Percentiles rank a stretch among this genome's conserved stretches.
Conservation (phyloP, 75 land plant species). For the Larix kaempferi region DNA sequence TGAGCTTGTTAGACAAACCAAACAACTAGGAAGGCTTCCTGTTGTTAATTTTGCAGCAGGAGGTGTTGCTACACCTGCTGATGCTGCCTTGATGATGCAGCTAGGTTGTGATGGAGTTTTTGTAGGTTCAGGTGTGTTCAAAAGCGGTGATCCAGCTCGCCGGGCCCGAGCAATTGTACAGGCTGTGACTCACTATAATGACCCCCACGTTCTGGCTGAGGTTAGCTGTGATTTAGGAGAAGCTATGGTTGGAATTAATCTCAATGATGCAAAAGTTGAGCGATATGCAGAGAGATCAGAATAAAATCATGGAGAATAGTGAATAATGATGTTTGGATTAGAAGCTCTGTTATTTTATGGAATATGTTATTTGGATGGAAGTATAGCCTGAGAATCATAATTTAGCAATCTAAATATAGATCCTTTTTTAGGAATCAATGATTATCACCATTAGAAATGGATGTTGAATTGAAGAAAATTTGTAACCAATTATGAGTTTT, state of each 20-base stretch:
- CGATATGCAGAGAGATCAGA: slow-evolving; percentile 77
- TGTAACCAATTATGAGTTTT: no score
- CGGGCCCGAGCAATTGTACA: slow-evolving; percentile 68
- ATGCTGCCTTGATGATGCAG: slow-evolving; percentile 97
- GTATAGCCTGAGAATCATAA: no score
- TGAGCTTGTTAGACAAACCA: slow-evolving; percentile 93
- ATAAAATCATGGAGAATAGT: slow-evolving; percentile 9
- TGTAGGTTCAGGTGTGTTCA: slow-evolving; percentile 92
- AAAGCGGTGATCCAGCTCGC: slow-evolving; percentile 82
- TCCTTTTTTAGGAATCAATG: no score
- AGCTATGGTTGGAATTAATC: slow-evolving; percentile 91
- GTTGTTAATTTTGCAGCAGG: slow-evolving; percentile 89
- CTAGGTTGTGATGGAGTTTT: slow-evolving; percentile 95
- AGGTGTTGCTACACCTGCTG: slow-evolving; percentile 84
- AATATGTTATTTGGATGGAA: no score
- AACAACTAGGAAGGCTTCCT: slow-evolving; percentile 86
- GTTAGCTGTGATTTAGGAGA: slow-evolving; percentile 67
- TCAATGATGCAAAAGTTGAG: slow-evolving; percentile 76
- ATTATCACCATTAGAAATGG: no score
- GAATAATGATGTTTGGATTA: no score
- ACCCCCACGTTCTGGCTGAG: slow-evolving; percentile 60
- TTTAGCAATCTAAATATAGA: no score
- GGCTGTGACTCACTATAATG: slow-evolving; percentile 79
- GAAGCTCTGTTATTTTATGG: no score
- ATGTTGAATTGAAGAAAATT: no score